Evolutionary conservation across 306 rosid species (phyloP).

Genomic region (Fragaria iinumae): DNA sequence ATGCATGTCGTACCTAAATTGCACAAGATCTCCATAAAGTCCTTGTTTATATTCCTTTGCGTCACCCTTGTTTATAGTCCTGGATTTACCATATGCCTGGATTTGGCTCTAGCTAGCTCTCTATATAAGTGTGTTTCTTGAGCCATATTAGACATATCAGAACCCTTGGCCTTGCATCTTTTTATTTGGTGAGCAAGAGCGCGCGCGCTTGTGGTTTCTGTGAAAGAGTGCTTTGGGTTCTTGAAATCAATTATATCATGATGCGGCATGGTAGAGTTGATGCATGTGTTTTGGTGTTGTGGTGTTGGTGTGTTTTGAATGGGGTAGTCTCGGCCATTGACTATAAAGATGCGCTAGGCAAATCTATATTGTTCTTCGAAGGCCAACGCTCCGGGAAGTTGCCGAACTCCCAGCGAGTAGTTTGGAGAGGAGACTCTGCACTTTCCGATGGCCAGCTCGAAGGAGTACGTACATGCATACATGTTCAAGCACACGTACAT

Average conservation of each 20-base stretch:
- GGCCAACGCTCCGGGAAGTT: constrained; percentile 86
- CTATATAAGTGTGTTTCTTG: not conserved
- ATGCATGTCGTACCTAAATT: not conserved
- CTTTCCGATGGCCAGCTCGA: constrained; percentile 66
- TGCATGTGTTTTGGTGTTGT: constrained; percentile 33
- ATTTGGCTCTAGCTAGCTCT: constrained; percentile 4
- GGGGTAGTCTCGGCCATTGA: constrained; percentile 31
- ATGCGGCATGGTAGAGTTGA: constrained; percentile 21
- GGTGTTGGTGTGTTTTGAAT: constrained; percentile 33
- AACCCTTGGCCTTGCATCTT: not conserved
- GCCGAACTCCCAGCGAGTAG: constrained; percentile 51
- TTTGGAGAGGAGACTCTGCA: constrained; percentile 77
- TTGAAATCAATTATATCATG: not conserved
- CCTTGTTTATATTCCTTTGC: not conserved
- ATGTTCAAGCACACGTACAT: not conserved
- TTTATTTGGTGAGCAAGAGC: not conserved
- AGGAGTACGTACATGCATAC: constrained; percentile 32
- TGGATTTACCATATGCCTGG: not conserved
- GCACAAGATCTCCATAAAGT: not conserved
- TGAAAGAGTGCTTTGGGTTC: not conserved
- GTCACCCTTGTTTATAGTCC: not conserved
- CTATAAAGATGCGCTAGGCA: constrained; percentile 55
- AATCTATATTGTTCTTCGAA: constrained; percentile 74
- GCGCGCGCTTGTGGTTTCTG: not conserved
- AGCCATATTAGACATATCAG: constrained; percentile 23